Conservation (phyloP, 2,329 filamentous ascomycete species). For the Stachybotrys chlorohalonatus region DNA sequence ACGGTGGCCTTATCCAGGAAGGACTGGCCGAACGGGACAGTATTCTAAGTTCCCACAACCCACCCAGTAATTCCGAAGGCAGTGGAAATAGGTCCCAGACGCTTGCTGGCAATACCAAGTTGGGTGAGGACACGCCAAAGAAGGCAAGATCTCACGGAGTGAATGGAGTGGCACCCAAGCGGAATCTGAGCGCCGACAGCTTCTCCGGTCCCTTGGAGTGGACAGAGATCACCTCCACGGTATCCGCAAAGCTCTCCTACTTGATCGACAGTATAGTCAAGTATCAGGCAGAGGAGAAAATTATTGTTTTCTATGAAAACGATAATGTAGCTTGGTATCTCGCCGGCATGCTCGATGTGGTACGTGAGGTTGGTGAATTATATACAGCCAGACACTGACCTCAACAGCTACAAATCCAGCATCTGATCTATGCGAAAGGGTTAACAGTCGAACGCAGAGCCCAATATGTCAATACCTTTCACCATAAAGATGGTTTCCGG, state of each 20-base stretch:
- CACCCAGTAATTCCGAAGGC: constrained; percentile 4
- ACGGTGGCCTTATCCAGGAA: constrained; percentile 32
- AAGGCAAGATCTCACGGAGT: constrained; percentile 22
- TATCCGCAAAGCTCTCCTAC: constrained; percentile 82
- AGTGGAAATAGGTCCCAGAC: constrained; percentile 12
- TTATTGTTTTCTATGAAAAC: constrained; percentile 86
- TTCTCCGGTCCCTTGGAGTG: constrained; percentile 40
- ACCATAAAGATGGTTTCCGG: constrained; percentile 55
- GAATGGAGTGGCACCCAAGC: constrained; percentile 11
- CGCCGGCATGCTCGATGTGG: constrained; percentile 69
- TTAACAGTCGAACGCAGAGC: constrained; percentile 54
- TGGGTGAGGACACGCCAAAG: constrained; percentile 26
- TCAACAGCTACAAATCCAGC: constrained; percentile 42
- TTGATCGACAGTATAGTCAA: constrained; percentile 63
- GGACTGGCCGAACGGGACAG: constrained; percentile 27
- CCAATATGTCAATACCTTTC: constrained; percentile 73
- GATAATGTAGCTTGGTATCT: constrained; percentile 83
- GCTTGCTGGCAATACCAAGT: constrained; percentile 32
- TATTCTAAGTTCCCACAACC: constrained; percentile 11
- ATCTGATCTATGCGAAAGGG: constrained; percentile 59
- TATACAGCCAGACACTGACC: background rate
- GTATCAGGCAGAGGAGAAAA: constrained; percentile 68
- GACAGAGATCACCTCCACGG: constrained; percentile 64
- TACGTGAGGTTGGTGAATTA: constrained; percentile 18
- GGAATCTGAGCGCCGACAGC: constrained; percentile 11